A percentile compares a stretch with the other conserved stretches of the same genome.
These are phyloP conservation scores for Xylaria polymorpha DNA, from an alignment of 2,329 filamentous ascomycete genomes.

Conservation along the genomic window DNA sequence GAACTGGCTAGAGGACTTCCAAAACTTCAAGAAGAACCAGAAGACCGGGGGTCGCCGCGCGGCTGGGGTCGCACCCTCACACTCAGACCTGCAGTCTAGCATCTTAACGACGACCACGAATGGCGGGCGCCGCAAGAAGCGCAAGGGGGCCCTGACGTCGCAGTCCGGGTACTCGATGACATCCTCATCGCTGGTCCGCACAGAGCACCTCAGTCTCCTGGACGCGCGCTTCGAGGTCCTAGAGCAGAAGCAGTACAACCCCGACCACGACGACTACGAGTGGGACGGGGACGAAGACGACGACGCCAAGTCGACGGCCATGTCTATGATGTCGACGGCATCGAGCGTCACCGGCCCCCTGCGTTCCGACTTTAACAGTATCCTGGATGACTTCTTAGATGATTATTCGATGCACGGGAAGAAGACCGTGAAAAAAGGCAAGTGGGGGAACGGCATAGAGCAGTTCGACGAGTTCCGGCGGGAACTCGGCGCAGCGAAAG, in stretches of 20 bases:
- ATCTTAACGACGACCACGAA: constrained; percentile 80
- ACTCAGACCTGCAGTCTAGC: constrained; percentile 75
- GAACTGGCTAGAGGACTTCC: constrained; percentile 92
- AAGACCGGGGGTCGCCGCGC: constrained; percentile 55
- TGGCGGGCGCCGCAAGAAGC: constrained; percentile 88
- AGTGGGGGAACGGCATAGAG: constrained; percentile 82
- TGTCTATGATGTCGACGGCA: constrained; percentile 70
- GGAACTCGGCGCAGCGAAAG: constrained; percentile 79
- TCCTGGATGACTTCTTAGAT: constrained; percentile 93
- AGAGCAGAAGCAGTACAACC: constrained; percentile 76
- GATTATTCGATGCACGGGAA: constrained; percentile 78
- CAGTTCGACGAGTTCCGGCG: constrained; percentile 91
- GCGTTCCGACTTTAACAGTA: constrained; percentile 83
- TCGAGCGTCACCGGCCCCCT: constrained; percentile 76
- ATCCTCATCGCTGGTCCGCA: constrained; percentile 86
- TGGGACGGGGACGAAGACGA: constrained; percentile 60
- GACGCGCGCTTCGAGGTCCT: constrained; percentile 93
- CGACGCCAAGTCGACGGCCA: constrained; percentile 46
- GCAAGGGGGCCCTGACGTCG: constrained; percentile 91
- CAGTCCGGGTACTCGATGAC: constrained; percentile 92
- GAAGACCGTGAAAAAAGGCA: constrained; percentile 81
- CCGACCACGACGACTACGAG: constrained; percentile 64
- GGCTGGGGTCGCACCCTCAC: constrained; percentile 56
- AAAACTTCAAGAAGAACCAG: constrained; percentile 90
- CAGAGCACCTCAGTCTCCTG: constrained; percentile 84